These are phyloP conservation scores for Vaccinium myrtillus DNA, from an alignment of 148 eudicot species.

Conservation along the genomic window DNA sequence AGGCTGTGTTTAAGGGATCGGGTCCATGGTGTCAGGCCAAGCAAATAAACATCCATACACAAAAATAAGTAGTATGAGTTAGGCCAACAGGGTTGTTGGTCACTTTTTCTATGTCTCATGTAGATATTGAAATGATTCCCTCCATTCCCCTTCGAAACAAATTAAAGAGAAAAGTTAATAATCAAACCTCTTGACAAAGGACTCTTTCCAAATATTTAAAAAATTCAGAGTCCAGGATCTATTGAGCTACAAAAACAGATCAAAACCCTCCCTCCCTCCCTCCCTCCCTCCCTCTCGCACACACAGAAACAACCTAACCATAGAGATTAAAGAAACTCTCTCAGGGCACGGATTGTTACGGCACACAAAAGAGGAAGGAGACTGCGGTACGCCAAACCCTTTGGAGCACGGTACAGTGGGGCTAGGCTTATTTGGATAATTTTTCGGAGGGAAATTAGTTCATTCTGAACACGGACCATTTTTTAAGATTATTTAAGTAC, in stretches of 20 bases:
- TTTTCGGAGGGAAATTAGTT: no score
- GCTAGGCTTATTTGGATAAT: no score
- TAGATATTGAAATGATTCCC: neutral
- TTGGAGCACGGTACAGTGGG: no score
- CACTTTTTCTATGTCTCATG: neutral
- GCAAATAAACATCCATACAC: neutral
- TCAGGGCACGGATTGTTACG: no score
- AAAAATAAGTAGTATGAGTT: neutral
- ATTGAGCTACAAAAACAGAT: neutral
- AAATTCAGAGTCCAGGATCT: neutral
- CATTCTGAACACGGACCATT: no score
- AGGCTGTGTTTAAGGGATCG: neutral
- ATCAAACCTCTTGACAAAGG: neutral
- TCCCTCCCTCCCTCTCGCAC: neutral
- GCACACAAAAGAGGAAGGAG: no score
- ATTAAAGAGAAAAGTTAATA: neutral
- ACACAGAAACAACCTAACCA: neutral
- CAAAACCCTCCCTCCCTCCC: neutral
- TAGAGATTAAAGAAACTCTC: neutral
- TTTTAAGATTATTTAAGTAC: no score
- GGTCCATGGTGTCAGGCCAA: neutral
- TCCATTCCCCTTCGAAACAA: neutral
- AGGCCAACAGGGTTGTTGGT: neutral
- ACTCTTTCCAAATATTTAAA: neutral
- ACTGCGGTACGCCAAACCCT: no score